Conservation (phyloP, 305 asterid genomes). For the Rubia peregrina region DNA sequence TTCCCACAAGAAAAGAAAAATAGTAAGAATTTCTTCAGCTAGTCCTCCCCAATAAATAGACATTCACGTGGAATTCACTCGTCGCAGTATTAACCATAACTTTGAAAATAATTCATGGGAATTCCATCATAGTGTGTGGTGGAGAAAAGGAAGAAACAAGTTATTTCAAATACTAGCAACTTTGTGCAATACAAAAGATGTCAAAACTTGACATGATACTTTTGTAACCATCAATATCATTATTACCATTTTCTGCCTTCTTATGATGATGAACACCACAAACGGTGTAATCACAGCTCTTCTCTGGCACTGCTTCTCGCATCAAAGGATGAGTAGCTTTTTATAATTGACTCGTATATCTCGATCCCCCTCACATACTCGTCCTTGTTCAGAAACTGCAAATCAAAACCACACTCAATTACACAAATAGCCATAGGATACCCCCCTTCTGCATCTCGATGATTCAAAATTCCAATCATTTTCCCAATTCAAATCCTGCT, state of each 20-base stretch:
- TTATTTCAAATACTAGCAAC: too few relatives aligned
- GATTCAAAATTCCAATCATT: background rate
- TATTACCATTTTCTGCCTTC: background rate
- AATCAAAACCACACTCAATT: background rate
- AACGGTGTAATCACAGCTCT: slow-evolving; percentile 15
- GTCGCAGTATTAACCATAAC: too few relatives aligned
- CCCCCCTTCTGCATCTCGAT: background rate
- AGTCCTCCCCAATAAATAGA: too few relatives aligned
- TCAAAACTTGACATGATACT: too few relatives aligned
- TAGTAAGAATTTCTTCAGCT: too few relatives aligned
- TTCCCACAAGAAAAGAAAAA: too few relatives aligned
- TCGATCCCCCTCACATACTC: slow-evolving; percentile 76
- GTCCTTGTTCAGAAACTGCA: slow-evolving; percentile 85
- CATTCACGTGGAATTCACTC: too few relatives aligned
- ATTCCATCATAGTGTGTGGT: too few relatives aligned
- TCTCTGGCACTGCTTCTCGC: slow-evolving; percentile 33
- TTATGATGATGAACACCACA: background rate
- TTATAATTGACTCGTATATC: slow-evolving; percentile 65
- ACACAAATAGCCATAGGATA: background rate
- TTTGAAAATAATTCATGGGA: too few relatives aligned
- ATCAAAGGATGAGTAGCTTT: slow-evolving; percentile 61
- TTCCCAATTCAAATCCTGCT: background rate
- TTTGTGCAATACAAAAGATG: too few relatives aligned
- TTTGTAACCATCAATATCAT: too few relatives aligned
- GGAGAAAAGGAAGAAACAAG: too few relatives aligned